Conservation (phyloP, 2,329 filamentous ascomycete species). For the Cladophialophora chaetospira region DNA sequence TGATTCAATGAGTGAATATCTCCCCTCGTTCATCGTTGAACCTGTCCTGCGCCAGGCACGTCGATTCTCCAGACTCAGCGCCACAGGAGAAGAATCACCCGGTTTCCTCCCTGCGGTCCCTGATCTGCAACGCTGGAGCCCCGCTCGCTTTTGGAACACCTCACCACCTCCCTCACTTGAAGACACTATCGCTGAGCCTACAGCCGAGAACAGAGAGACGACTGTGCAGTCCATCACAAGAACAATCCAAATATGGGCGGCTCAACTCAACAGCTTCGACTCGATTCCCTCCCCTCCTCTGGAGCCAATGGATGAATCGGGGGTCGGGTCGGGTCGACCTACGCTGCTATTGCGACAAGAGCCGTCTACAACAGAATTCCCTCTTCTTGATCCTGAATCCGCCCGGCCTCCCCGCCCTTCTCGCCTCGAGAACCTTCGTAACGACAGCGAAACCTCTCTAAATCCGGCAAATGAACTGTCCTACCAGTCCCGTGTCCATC, state of each 20-base stretch:
- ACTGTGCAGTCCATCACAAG: conserved; percentile 32
- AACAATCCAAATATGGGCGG: conserved; percentile 33
- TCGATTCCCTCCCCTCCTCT: conserved; percentile 33
- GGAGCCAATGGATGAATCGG: conserved; percentile 29
- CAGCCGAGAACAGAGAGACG: conserved; percentile 27
- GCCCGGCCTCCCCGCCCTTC: conserved; percentile 8
- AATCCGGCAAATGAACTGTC: conserved; percentile 31
- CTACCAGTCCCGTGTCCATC: conserved; percentile 27
- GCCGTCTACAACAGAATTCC: conserved; percentile 19
- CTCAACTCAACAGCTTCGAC: conserved; percentile 33
- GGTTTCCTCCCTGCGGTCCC: conserved; percentile 33
- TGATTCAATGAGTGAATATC: conserved; percentile 47
- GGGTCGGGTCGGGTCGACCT: neutral
- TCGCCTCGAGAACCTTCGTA: conserved; percentile 22
- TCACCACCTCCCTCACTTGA: conserved; percentile 27
- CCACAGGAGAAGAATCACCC: conserved; percentile 31
- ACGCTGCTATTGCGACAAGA: conserved; percentile 13
- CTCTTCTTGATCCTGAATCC: conserved; percentile 24
- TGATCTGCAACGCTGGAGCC: conserved; percentile 32
- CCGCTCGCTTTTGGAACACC: conserved; percentile 31
- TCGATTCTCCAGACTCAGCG: conserved; percentile 40
- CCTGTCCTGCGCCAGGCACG: conserved; percentile 47
- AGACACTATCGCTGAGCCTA: conserved; percentile 23
- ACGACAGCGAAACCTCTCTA: conserved; percentile 32
- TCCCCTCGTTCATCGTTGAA: conserved; percentile 48